Percentiles rank a stretch among this genome's conserved stretches.
Conservation (phyloP, 2,329 filamentous ascomycete species). For the Calonectria pseudoturangicola region DNA sequence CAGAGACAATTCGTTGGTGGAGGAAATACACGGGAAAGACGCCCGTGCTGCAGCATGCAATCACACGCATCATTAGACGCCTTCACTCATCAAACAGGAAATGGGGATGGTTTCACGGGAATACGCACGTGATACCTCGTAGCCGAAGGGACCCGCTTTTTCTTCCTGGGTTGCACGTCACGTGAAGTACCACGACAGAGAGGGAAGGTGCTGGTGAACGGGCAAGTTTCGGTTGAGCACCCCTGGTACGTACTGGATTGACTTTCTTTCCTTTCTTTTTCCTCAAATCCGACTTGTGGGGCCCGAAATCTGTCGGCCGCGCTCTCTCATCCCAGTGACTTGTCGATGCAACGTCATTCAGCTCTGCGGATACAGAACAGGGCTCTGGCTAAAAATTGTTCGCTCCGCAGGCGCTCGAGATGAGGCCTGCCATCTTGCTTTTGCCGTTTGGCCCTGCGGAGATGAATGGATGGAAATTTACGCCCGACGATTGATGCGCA, state of each 20-base stretch:
- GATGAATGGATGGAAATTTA: conserved; percentile 31
- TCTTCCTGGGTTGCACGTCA: background rate
- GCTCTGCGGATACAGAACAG: conserved; percentile 50
- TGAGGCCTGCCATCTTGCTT: conserved; percentile 51
- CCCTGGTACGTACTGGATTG: conserved; percentile 20
- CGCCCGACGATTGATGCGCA: conserved; percentile 37
- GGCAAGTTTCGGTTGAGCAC: background rate
- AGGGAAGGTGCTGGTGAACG: conserved; percentile 20
- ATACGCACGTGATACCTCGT: background rate
- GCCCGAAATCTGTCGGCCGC: conserved; percentile 51
- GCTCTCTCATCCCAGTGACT: conserved; percentile 42
- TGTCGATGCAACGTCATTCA: conserved; percentile 50
- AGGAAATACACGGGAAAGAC: conserved; percentile 27
- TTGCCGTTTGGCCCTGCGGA: conserved; percentile 43
- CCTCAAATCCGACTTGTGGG: conserved; percentile 38
- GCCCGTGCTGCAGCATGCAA: conserved; percentile 19
- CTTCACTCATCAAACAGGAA: background rate
- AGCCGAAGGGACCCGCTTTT: background rate
- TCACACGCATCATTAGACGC: conserved; percentile 31
- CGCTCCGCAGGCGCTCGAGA: conserved; percentile 48
- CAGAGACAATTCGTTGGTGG: conserved; percentile 31
- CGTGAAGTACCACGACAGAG: conserved; percentile 3
- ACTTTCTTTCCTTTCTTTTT: conserved; percentile 23
- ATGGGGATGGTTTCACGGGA: background rate
- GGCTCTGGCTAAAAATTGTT: conserved; percentile 39